Evolutionary conservation across 129 eudicot genomes (phyloP), one percentile per base, ranked within the genome.

Genomic region (Chrysanthemum makinoi): DNA sequence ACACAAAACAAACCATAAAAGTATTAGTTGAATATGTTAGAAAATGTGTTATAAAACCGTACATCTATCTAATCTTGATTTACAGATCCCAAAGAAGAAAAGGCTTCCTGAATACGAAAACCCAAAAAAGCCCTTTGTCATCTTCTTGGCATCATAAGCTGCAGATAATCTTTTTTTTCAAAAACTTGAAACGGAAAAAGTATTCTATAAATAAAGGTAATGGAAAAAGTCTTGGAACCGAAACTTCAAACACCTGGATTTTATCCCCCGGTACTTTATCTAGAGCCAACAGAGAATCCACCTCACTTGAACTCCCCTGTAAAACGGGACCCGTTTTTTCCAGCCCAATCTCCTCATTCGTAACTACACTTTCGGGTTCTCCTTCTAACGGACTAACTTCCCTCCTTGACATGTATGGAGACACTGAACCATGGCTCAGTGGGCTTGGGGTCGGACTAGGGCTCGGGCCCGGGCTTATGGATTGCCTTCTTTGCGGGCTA

Each of bases 401-500:
- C 44, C 28, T 30, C 60, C 64, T 72, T 70, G 57, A 74, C 61
- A 79, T 71, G 24, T 80, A 90, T 1, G 89, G 86, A 17, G 91
- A 84, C 14, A 73, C 72, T 2, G 85, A 81, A 70, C 69, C 85
- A 52, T 65, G 76, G 28, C 83, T 76, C 71, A 19, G 79, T 0
- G 87, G 90, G 61, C 88, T 80, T 74, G 49, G 61, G 68, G 16
- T 61, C 65, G 53, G 76, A 58, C 39, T 59, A 44, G 52, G 76
- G 28, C 82, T 76, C 71, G 14, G 79, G 1, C 10, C 46, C 46
- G 46, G 46, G 46, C 88, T 79, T 74, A 71, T 24, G 0, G 81
- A 81, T 57, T 63, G 84, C 56, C 85, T 78, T 68, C 88, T 93
- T 39, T 67, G 82, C 0, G 80, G 79, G 75, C 86, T 81, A 9